Percentiles rank a stretch among this genome's conserved stretches.
Evolutionary conservation across 345 rosid species (phyloP).

Genomic region (Gossypium turneri): DNA sequence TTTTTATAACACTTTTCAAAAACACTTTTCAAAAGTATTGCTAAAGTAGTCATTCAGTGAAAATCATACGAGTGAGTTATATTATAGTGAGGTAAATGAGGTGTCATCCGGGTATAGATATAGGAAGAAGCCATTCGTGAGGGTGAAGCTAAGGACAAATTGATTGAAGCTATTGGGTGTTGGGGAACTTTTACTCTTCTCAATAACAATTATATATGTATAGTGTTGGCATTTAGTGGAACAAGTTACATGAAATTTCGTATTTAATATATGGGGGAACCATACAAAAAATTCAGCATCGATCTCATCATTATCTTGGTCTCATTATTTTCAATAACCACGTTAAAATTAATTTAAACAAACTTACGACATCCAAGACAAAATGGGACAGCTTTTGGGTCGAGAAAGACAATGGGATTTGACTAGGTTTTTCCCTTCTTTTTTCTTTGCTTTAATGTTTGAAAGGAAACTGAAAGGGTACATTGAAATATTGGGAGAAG

Average conservation of each 20-base stretch:
- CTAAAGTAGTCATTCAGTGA: no score
- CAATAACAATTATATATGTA: neutral
- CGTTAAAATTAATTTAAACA: neutral
- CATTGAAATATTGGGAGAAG: no score
- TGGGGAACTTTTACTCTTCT: neutral
- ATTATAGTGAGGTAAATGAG: no score
- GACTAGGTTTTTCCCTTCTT: neutral
- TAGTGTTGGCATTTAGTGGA: constrained; percentile 1
- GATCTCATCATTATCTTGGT: neutral
- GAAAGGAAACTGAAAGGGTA: neutral
- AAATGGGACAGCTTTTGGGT: neutral
- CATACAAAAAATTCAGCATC: neutral
- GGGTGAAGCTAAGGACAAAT: constrained; percentile 6
- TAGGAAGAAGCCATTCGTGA: neutral
- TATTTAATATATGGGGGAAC: neutral
- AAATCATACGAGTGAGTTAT: no score
- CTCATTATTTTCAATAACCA: neutral
- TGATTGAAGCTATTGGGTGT: neutral
- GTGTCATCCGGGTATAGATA: neutral
- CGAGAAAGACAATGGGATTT: neutral
- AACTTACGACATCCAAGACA: neutral
- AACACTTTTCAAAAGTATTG: no score
- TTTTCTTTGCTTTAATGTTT: neutral
- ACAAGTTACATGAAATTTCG: neutral
- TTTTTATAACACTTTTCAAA: no score